Conservation (phyloP, 306 rosid species). For the Prunus dulcis region DNA sequence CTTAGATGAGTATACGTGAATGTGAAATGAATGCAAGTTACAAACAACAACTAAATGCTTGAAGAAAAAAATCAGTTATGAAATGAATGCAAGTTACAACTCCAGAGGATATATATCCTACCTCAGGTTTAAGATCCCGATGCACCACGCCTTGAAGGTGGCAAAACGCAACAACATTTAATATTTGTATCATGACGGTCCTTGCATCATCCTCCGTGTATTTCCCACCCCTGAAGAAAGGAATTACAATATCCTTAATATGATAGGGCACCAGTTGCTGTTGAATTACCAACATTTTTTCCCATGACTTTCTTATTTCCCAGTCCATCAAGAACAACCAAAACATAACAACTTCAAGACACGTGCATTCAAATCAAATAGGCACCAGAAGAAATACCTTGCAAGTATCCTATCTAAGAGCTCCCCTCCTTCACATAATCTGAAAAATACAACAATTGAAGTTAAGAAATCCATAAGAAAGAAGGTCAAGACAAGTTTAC, state of each 20-base stretch:
- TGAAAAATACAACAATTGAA: slow-evolving; percentile 25
- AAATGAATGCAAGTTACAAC: neutral
- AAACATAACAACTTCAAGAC: slow-evolving; percentile 8
- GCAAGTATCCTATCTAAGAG: slow-evolving; percentile 89
- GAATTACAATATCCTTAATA: slow-evolving; percentile 14
- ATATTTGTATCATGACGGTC: slow-evolving; percentile 67
- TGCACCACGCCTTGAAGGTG: slow-evolving; percentile 97
- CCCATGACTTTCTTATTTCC: neutral
- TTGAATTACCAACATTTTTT: neutral
- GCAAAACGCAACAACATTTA: slow-evolving; percentile 84
- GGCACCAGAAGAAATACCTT: slow-evolving; percentile 46
- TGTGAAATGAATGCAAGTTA: slow-evolving; percentile 7
- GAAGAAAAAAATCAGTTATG: slow-evolving; percentile 1
- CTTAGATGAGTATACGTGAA: slow-evolving; percentile 20
- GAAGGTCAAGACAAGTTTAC: neutral
- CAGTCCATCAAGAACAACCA: slow-evolving; percentile 14
- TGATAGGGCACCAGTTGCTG: neutral
- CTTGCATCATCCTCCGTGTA: slow-evolving; percentile 92
- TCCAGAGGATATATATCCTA: slow-evolving; percentile 7
- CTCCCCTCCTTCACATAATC: slow-evolving; percentile 96
- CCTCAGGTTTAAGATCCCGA: slow-evolving; percentile 98
- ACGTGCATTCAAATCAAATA: slow-evolving; percentile 4
- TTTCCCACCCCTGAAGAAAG: slow-evolving; percentile 80
- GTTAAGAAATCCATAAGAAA: neutral
- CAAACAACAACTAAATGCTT: slow-evolving; percentile 7